These are phyloP conservation scores for Kalmanozyma brasiliensis DNA, from an alignment of 1,284 basidiomycete genomes.

Conservation along the genomic window DNA sequence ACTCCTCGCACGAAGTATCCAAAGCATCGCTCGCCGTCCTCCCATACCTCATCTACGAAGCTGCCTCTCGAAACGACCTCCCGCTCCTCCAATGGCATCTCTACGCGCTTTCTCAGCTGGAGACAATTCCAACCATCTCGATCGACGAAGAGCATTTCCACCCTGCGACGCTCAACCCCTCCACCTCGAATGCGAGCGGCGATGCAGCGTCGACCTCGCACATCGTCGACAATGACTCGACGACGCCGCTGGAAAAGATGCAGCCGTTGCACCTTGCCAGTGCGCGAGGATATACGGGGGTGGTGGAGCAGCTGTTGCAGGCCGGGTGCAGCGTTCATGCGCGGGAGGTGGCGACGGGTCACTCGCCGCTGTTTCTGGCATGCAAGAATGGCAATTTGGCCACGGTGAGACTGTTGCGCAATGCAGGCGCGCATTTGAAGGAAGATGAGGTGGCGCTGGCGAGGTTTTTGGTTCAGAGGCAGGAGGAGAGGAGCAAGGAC, in stretches of 20 bases:
- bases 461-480: conserved; percentile 11
- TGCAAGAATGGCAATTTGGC: conserved; percentile 50
- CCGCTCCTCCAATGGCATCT: conserved; percentile 49
- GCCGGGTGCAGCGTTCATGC: conserved; percentile 87
- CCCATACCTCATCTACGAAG: conserved; percentile 51
- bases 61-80: conserved; percentile 35
- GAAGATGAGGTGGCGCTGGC: conserved; percentile 55
- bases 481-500: background rate
- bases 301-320: conserved; percentile 75
- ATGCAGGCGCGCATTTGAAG: conserved; percentile 64
- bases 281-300: conserved; percentile 74
- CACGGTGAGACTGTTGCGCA: conserved; percentile 50
- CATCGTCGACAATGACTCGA: conserved; percentile 6
- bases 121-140: conserved; percentile 30
- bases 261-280: conserved; percentile 84
- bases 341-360: conserved; percentile 76
- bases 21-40: conserved; percentile 28
- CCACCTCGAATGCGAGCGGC: conserved; percentile 7
- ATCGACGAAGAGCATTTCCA: conserved; percentile 40
- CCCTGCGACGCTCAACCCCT: conserved; percentile 30
- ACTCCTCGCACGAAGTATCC: conserved; percentile 29
- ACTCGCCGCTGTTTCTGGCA: conserved; percentile 75
- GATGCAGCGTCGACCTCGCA: conserved; percentile 12
- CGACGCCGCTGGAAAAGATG: conserved; percentile 42
- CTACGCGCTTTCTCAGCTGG: conserved; percentile 29